Percentiles rank a stretch among this genome's conserved stretches.
These are phyloP conservation scores for Raffaelea arxii DNA, from an alignment of 2,329 filamentous ascomycete species.

Conservation along the genomic window DNA sequence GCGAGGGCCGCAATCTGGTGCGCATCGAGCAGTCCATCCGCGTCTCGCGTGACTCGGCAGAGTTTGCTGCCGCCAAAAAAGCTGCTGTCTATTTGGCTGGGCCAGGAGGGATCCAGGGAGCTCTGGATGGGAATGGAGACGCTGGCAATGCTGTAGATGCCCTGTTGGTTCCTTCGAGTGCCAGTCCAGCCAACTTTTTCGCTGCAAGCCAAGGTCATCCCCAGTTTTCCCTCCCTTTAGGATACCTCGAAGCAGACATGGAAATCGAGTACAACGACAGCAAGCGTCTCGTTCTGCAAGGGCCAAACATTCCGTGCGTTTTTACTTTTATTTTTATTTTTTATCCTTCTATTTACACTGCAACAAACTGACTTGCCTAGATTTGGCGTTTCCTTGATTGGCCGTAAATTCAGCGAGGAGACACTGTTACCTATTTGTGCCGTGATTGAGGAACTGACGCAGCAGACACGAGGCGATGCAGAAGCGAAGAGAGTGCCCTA, in stretches of 20 bases:
- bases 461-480: conserved; percentile 17
- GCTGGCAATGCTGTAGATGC: conserved; percentile 39
- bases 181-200: conserved; percentile 45
- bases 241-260: conserved; percentile 41
- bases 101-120: conserved; percentile 48
- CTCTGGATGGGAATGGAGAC: conserved; percentile 8
- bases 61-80: background rate
- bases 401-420: conserved; percentile 50
- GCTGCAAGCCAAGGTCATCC: conserved; percentile 48
- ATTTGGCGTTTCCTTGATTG: conserved; percentile 56
- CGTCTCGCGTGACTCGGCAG: conserved; percentile 24
- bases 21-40: background rate
- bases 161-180: conserved; percentile 45
- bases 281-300: conserved; percentile 39
- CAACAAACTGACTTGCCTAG: background rate
- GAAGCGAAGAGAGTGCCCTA: conserved; percentile 12
- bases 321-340: background rate
- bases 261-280: conserved; percentile 30
- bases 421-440: conserved; percentile 55
- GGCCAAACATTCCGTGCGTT: conserved; percentile 30
- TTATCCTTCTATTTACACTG: background rate
- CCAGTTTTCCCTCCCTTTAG: conserved; percentile 54
- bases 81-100: conserved; percentile 31
- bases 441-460: conserved; percentile 54
- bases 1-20: conserved; percentile 23